Evolutionary conservation across 768 basidiomycete species (phyloP).

Genomic region (Auricularia cornea): DNA sequence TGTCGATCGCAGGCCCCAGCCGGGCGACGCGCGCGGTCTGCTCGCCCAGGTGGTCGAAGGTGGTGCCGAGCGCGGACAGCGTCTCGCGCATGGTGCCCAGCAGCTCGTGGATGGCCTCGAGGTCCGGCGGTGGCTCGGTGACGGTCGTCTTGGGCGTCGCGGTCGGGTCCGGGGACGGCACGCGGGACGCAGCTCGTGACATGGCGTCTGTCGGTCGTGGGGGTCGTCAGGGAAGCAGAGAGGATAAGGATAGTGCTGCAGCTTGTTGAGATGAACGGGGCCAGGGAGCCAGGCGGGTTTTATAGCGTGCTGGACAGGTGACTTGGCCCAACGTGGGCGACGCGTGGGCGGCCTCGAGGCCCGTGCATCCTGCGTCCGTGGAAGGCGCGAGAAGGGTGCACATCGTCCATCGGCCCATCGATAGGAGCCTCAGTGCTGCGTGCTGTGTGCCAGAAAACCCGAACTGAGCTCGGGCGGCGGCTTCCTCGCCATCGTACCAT

Average conservation of each 20-base stretch:
- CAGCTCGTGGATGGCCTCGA: constrained; percentile 36
- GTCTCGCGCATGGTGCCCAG: constrained; percentile 39
- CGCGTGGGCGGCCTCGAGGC: no score
- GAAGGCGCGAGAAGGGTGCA: no score
- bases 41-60: constrained; percentile 38
- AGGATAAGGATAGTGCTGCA: not conserved
- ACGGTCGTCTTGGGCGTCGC: not conserved
- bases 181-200: not conserved
- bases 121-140: constrained; percentile 22
- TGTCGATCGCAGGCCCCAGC: constrained; percentile 37
- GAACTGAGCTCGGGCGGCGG: no score
- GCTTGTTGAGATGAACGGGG: not conserved
- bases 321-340: no score
- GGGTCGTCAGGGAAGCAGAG: not conserved
- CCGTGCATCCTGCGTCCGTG: no score
- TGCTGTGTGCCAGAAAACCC: no score
- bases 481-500: no score
- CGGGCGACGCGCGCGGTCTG: constrained; percentile 38
- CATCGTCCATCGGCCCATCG: no score
- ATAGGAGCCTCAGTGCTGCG: no score
- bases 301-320: no score
- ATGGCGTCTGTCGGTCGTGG: not conserved
- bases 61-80: constrained; percentile 29
- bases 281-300: not conserved
- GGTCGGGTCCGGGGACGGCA: not conserved